Conservation (phyloP, 176 grass and related monocot genomes). For the Luzula sylvatica region DNA sequence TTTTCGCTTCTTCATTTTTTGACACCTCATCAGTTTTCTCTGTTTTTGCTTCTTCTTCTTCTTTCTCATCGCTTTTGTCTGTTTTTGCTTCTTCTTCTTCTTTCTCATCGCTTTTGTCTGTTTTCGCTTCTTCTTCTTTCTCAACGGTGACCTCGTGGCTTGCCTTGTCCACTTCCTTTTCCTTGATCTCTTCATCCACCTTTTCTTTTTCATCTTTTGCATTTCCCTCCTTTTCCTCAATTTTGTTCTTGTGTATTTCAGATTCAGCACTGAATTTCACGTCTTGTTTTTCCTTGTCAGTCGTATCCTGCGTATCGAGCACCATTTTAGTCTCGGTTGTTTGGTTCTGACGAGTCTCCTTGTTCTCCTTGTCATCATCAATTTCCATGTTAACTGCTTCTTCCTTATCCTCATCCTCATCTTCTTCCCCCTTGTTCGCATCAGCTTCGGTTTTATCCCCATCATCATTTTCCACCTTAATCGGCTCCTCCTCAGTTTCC, state of each 20-base stretch:
- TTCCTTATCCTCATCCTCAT: neutral
- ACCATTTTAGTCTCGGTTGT: neutral
- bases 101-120: neutral
- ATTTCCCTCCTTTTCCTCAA: neutral
- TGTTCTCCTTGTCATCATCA: neutral
- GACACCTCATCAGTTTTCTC: neutral
- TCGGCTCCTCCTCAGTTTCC: neutral
- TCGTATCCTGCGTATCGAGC: neutral
- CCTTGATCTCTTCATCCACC: neutral
- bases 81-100: neutral
- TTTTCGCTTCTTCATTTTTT: constrained; percentile 2
- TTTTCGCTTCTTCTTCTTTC: neutral
- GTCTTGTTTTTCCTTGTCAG: neutral
- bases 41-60: neutral
- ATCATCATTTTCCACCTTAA: neutral
- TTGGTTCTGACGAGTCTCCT: constrained; percentile 6
- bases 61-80: neutral
- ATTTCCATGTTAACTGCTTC: constrained; percentile 10
- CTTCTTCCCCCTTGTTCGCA: neutral
- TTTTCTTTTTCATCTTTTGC: neutral
- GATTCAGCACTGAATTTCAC: neutral
- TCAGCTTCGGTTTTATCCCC: neutral
- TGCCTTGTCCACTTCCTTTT: constrained; percentile 2
- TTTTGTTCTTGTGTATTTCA: constrained; percentile 5
- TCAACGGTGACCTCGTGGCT: too few species aligned